Conservation (phyloP, 495 filamentous ascomycete genomes). For the Hypoxylon fragiforme region DNA sequence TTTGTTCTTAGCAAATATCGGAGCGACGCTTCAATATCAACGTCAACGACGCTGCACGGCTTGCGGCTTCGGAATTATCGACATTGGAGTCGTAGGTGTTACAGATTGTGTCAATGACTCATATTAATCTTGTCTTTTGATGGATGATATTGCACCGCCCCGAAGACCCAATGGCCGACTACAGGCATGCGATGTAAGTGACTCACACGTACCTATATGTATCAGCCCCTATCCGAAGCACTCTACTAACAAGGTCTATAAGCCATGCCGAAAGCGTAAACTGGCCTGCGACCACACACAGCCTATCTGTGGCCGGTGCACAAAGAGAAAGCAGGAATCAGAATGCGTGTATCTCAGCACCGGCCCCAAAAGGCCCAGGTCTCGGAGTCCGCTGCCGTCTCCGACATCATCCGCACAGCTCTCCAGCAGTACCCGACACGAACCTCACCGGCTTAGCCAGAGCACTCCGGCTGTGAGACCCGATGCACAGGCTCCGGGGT, state of each 20-base stretch:
- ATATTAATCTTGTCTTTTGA: neutral
- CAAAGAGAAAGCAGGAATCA: constrained; percentile 25
- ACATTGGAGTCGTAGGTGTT: neutral
- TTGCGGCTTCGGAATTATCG: constrained; percentile 12
- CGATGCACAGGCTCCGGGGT: constrained; percentile 45
- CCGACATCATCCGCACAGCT: constrained; percentile 1
- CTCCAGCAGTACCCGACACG: neutral
- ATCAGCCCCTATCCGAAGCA: neutral
- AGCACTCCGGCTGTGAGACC: constrained; percentile 6
- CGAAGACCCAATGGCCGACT: constrained; percentile 34
- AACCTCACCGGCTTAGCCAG: neutral
- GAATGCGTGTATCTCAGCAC: constrained; percentile 34
- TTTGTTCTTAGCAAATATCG: neutral
- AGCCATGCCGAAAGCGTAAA: constrained; percentile 42
- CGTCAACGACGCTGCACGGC: no score
- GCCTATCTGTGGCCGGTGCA: constrained; percentile 37
- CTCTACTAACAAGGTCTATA: constrained; percentile 5
- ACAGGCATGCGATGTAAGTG: constrained; percentile 36
- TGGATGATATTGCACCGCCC: constrained; percentile 4
- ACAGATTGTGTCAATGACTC: neutral
- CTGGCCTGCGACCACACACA: constrained; percentile 39
- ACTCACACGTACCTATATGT: no score
- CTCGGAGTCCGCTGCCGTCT: constrained; percentile 21
- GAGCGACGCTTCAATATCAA: no score
- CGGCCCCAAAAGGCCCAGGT: constrained; percentile 1